phyloP scores from a whole-genome alignment of 345 rosid genomes.

The Pistacia vera region DNA sequence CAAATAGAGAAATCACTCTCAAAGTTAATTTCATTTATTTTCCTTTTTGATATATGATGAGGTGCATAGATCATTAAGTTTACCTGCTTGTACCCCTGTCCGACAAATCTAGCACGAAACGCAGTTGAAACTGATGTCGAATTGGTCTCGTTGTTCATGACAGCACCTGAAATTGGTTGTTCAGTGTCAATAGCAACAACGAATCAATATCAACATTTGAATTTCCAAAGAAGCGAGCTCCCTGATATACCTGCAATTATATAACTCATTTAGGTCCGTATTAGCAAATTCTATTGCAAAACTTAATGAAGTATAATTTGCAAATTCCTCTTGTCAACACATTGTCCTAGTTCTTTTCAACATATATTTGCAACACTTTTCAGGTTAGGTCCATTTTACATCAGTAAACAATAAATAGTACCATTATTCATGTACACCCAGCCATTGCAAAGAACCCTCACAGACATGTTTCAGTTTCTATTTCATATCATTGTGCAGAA shows the following conservation, averaged over 20 bases:
- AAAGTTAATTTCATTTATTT: neutral
- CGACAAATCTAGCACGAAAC: slow-evolving; percentile 77
- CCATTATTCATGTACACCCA: neutral
- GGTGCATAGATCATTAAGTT: neutral
- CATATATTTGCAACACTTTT: neutral
- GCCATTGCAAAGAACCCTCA: neutral
- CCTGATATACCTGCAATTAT: slow-evolving; percentile 64
- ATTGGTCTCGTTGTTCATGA: slow-evolving; percentile 34
- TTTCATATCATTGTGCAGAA: neutral
- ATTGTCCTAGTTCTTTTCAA: neutral
- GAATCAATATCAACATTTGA: slow-evolving; percentile 43
- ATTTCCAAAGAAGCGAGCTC: slow-evolving; percentile 54
- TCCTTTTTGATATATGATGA: neutral
- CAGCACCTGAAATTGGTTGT: slow-evolving; percentile 41
- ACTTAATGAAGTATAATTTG: too few species aligned
- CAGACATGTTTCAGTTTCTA: neutral
- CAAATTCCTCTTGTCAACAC: neutral
- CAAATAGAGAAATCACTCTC: neutral
- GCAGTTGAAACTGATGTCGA: slow-evolving; percentile 28
- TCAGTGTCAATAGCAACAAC: slow-evolving; percentile 35
- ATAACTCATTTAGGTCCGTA: slow-evolving; percentile 6
- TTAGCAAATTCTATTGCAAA: neutral
- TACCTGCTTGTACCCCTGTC: slow-evolving; percentile 99
- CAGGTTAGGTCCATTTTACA: too few species aligned
- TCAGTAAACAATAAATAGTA: neutral